phyloP scores from a whole-genome alignment of 805 yeast species.

The Clavispora phyllophila region DNA sequence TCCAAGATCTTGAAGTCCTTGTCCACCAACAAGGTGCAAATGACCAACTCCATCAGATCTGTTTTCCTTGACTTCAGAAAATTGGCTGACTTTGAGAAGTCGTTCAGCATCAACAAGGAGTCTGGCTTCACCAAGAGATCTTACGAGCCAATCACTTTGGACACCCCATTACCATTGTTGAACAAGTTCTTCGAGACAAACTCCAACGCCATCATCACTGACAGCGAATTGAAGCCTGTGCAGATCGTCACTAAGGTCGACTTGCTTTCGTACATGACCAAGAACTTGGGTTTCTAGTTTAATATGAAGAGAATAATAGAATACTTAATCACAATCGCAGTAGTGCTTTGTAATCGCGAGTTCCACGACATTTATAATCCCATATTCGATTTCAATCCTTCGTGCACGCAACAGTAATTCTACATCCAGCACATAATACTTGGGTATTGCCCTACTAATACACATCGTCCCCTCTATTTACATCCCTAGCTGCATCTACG shows the following conservation, averaged over 20 bases:
- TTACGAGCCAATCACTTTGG: constrained; percentile 60
- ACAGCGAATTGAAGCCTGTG: constrained; percentile 61
- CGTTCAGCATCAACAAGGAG: constrained; percentile 54
- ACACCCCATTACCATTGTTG: constrained; percentile 61
- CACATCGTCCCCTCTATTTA: not conserved
- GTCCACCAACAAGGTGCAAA: constrained; percentile 54
- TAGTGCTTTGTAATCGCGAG: too few species aligned
- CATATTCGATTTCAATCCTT: too few species aligned
- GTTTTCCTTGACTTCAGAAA: constrained; percentile 73
- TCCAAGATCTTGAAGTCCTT: constrained; percentile 65
- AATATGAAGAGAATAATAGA: not conserved
- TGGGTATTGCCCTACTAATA: constrained; percentile 1
- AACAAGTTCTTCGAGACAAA: constrained; percentile 79
- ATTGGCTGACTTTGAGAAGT: constrained; percentile 60
- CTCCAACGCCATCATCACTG: constrained; percentile 80
- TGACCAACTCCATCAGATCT: constrained; percentile 50
- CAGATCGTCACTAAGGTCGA: constrained; percentile 89
- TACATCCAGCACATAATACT: too few species aligned
- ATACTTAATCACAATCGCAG: too few species aligned
- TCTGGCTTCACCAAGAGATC: constrained; percentile 57
- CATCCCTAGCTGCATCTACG: constrained; percentile 31
- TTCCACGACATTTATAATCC: too few species aligned
- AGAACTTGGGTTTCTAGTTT: constrained; percentile 14
- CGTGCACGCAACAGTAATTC: too few species aligned
- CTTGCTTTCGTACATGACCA: constrained; percentile 52